Evolutionary conservation across 2,329 filamentous ascomycete species (phyloP).

Genomic region (Aspergillus sp.): DNA sequence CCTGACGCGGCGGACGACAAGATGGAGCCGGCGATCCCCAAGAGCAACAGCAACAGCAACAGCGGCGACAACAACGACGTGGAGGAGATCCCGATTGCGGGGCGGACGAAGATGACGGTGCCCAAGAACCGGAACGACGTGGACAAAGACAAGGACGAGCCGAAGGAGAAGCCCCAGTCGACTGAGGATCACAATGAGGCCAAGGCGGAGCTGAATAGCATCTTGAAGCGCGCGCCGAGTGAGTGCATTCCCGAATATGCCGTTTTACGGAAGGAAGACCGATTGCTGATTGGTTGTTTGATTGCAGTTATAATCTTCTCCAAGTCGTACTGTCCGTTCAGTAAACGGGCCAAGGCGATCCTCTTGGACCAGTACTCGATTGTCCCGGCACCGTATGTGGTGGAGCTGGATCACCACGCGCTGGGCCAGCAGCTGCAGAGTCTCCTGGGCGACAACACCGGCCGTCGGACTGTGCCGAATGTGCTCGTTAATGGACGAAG

Average conservation of each 20-base stretch:
- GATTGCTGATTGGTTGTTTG: conserved; percentile 1
- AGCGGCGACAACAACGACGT: conserved; percentile 35
- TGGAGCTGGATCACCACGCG: conserved; percentile 82
- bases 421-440: conserved; percentile 72
- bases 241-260: conserved; percentile 32
- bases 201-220: conserved; percentile 69
- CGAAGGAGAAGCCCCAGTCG: conserved; percentile 45
- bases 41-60: conserved; percentile 23
- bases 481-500: conserved; percentile 82
- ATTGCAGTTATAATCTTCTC: conserved; percentile 85
- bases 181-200: conserved; percentile 39
- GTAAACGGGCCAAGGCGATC: conserved; percentile 78
- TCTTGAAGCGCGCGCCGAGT: conserved; percentile 84
- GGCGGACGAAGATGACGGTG: conserved; percentile 51
- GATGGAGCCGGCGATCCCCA: conserved; percentile 34
- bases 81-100: conserved; percentile 52
- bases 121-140: conserved; percentile 33
- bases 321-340: conserved; percentile 88
- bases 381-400: conserved; percentile 75
- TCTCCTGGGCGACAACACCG: conserved; percentile 69
- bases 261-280: background rate
- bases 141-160: conserved; percentile 47
- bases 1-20: conserved; percentile 35
- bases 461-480: conserved; percentile 85
- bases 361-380: conserved; percentile 83